These are phyloP conservation scores for Exophiala oligosperma DNA, from an alignment of 2,329 filamentous ascomycete species.

Conservation along the genomic window DNA sequence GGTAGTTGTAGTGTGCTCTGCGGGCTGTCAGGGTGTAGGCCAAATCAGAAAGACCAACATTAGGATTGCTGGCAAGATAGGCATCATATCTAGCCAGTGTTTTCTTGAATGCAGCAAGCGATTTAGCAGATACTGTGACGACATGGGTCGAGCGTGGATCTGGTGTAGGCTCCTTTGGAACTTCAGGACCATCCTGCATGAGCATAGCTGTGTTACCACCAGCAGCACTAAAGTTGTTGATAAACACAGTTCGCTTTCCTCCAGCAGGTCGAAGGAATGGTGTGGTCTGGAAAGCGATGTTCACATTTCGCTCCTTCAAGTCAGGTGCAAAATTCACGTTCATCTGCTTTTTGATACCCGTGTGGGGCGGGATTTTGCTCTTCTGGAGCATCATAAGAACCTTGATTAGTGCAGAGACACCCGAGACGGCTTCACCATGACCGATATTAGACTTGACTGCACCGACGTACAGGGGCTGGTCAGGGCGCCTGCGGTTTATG, in stretches of 20 bases:
- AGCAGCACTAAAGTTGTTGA: conserved; percentile 71
- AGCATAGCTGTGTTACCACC: conserved; percentile 70
- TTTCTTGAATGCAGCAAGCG: conserved; percentile 45
- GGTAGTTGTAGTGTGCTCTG: conserved; percentile 44
- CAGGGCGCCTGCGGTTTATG: conserved; percentile 30
- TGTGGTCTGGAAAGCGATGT: conserved; percentile 47
- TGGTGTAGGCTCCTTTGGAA: conserved; percentile 31
- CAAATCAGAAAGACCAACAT: conserved; percentile 54
- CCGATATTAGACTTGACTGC: conserved; percentile 40
- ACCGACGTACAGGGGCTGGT: conserved; percentile 36
- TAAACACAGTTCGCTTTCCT: conserved; percentile 40
- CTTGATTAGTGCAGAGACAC: conserved; percentile 54
- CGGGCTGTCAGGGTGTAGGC: conserved; percentile 68
- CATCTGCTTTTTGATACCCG: conserved; percentile 61
- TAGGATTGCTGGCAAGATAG: conserved; percentile 57
- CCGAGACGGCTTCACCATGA: conserved; percentile 48
- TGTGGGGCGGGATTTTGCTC: conserved; percentile 63
- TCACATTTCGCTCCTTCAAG: conserved; percentile 35
- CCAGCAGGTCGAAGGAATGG: conserved; percentile 33
- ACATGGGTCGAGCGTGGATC: conserved; percentile 60
- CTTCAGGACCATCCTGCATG: conserved; percentile 59
- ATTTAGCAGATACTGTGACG: conserved; percentile 61
- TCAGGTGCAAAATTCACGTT: conserved; percentile 38
- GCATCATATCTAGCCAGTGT: conserved; percentile 58
- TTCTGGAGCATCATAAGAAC: conserved; percentile 66